Base-by-base conservation (phyloP, 2,329 filamentous ascomycete genomes). In the Teratosphaeria epicoccoides region DNA sequence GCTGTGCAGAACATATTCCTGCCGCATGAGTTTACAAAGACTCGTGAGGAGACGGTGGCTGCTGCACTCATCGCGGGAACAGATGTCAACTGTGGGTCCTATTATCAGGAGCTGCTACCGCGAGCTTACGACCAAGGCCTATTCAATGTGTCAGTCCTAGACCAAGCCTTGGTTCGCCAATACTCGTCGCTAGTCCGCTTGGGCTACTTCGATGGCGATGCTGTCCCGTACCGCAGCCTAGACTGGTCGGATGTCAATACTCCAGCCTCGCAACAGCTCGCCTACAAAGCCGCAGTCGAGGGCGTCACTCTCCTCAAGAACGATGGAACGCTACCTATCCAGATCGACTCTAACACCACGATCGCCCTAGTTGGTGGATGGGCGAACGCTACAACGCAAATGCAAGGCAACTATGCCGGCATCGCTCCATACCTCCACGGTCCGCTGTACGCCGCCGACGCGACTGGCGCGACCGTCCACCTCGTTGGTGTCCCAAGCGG, bases 391-490 rank as follows among this genome's bases (percentile, higher is more conserved):
- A 78, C 77, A 0, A 69, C 66, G 4, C 73, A 81, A 53, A 73
- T 84, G 68, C 77, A 77, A 48, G 81, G 80, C 0, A 80, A 79
- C 58, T 84, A 84, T 65, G 70, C 62, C 52, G 80, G 81, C 24
- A 65, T 71, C 2, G 72, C 81, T 0, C 78, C 79, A 0, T 83
- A 78, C 63, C 67, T 78, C 2, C 74, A 72, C 55, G 75, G 72
- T 3, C 80, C 80, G 0, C 67, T 79, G 0, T 73, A 71, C 25
- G 78, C 80, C 10, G 73, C 78, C 7, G 48, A 59, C 9, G 63
- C 72, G 22, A 70, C 74, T 3, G 71, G 71, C 1, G 65, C 76
- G 24, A 68, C 70, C 0, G 71, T 76, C 22, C 70, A 70, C 55
- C 76, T 76, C 52, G 74, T 71, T 1, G 52, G 64, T 5, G 71